Evolutionary conservation across 2,329 filamentous ascomycete genomes (phyloP).

Genomic region (Coniella vitis): DNA sequence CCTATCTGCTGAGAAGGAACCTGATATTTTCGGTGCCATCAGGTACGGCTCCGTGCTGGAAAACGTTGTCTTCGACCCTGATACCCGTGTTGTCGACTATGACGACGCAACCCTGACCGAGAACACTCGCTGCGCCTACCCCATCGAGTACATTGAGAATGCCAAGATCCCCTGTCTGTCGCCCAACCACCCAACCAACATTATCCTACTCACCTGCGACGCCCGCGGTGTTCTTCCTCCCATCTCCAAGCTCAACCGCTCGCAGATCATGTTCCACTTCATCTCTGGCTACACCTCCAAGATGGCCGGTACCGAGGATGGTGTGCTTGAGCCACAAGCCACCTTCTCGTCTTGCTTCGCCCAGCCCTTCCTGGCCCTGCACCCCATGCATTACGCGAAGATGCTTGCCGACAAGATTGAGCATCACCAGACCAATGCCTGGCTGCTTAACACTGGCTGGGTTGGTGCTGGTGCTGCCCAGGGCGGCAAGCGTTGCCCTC

Average conservation of each 20-base stretch:
- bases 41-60: conserved; percentile 94
- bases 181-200: conserved; percentile 85
- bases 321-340: conserved; percentile 92
- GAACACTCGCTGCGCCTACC: conserved; percentile 97
- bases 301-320: conserved; percentile 98
- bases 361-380: conserved; percentile 95
- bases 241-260: conserved; percentile 90
- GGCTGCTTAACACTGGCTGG: conserved; percentile 98
- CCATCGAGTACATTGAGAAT: conserved; percentile 98
- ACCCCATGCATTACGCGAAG: conserved; percentile 97
- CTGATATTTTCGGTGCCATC: conserved; percentile 94
- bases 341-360: conserved; percentile 99
- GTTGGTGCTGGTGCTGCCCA: conserved; percentile 85
- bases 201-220: conserved; percentile 96
- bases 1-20: conserved; percentile 96
- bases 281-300: conserved; percentile 99
- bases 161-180: conserved; percentile 97
- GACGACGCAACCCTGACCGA: conserved; percentile 92
- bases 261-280: conserved; percentile 99
- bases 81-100: conserved; percentile 87
- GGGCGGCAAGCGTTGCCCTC: conserved; percentile 91
- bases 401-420: conserved; percentile 99
- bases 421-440: conserved; percentile 89
- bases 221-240: conserved; percentile 94
- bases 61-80: conserved; percentile 95